Conservation (phyloP, 2,329 filamentous ascomycete species). For the Cordyceps militaris region DNA sequence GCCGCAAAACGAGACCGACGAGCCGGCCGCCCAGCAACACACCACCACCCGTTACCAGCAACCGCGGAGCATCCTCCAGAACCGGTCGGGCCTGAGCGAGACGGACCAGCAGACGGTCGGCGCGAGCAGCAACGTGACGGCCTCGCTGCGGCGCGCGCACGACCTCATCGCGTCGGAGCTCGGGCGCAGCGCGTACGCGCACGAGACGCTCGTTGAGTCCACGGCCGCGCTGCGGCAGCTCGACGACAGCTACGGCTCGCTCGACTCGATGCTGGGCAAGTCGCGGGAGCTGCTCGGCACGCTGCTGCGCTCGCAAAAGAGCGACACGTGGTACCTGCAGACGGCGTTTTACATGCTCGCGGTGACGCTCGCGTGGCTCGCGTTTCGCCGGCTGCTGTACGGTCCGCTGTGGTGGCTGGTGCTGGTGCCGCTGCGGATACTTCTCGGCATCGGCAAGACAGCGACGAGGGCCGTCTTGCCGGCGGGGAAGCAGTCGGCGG, state of each 20-base stretch:
- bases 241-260: constrained; percentile 69
- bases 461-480: constrained; percentile 46
- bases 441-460: constrained; percentile 52
- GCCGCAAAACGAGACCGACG: constrained; percentile 23
- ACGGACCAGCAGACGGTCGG: constrained; percentile 67
- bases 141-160: constrained; percentile 77
- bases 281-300: constrained; percentile 71
- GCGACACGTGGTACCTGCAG: constrained; percentile 95
- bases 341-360: constrained; percentile 79
- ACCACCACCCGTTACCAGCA: constrained; percentile 18
- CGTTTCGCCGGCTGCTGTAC: constrained; percentile 79
- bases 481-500: constrained; percentile 20
- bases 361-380: constrained; percentile 72
- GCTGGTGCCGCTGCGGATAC: constrained; percentile 68
- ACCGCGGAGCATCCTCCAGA: constrained; percentile 24
- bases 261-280: constrained; percentile 69
- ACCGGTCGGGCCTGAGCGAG: constrained; percentile 39
- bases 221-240: constrained; percentile 76
- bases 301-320: constrained; percentile 82
- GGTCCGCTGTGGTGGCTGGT: constrained; percentile 87
- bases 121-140: constrained; percentile 76
- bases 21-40: constrained; percentile 15
- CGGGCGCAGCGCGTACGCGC: constrained; percentile 78
- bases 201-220: constrained; percentile 79
- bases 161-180: constrained; percentile 80